Evolutionary conservation across 1,139 yeast genomes (phyloP), one percentile per base, ranked within the genome.

Genomic region (Dujonia santamariae): DNA sequence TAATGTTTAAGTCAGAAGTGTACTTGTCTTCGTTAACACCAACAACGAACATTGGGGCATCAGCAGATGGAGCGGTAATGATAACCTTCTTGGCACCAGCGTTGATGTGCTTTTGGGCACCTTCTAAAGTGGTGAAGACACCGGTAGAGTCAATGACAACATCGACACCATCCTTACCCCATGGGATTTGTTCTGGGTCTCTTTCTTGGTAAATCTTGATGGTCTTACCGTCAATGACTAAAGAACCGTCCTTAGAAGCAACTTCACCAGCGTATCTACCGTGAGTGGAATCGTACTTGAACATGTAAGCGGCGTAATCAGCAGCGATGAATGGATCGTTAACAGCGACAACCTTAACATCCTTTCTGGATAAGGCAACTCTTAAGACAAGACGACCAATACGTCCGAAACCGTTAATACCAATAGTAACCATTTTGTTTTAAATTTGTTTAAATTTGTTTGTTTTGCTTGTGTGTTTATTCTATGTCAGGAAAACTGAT

Each of bases 21-120:
- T 80, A 81, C 51, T 73, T 65, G 48, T 76, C 78, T 51, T 74
- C 75, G 64, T 81, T 81, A 59, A 81, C 88, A 63, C 88, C 88
- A 44, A 73, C 68, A 47, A 81, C 87, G 56, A 78, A 81, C 86
- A 81, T 80, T 58, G 88, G 88, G 47, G 87, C 87, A 53, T 81
- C 86, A 41, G 75, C 64, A 35, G 87, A 81, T 47, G 88, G 88
- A 48, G 88, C 88, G 45, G 88, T 81, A 64, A 81, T 81, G 64
- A 81, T 61, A 44, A 81, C 88, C 73, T 81, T 80, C 77, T 81
- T 80, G 67, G 87, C 87, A 61, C 88, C 88, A 47, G 81, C 87
- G 58, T 72, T 72, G 53, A 81, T 59, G 68, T 81, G 88, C 59
- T 75, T 77, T 60, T 73, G 72, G 44, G 86, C 86, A 66, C 81